These are phyloP conservation scores for Didymosphaeria variabile DNA, from an alignment of 2,329 filamentous ascomycete species.

Conservation along the genomic window DNA sequence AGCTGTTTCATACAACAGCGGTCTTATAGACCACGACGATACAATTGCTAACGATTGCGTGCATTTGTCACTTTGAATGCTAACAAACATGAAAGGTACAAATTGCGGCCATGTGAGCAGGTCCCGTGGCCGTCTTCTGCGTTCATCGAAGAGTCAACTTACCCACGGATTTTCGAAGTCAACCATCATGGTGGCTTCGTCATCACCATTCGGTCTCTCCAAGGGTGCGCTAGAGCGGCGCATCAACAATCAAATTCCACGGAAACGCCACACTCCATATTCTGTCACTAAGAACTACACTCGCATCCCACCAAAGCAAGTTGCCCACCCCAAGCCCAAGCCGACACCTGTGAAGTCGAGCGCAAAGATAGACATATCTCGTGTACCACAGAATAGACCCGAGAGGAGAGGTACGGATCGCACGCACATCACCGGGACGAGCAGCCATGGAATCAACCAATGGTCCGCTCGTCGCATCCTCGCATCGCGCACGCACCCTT, in stretches of 20 bases:
- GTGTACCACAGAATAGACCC: background rate
- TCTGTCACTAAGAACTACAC: background rate
- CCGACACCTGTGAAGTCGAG: background rate
- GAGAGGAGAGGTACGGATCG: constrained; percentile 14
- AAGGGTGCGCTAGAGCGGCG: constrained; percentile 13
- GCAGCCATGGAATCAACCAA: constrained; percentile 4
- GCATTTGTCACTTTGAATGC: background rate
- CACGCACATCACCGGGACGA: background rate
- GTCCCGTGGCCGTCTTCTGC: background rate
- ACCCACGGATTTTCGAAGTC: background rate
- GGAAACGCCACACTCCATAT: constrained; percentile 13
- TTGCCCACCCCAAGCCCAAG: constrained; percentile 2
- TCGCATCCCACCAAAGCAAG: constrained; percentile 1
- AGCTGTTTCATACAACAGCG: background rate
- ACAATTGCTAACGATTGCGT: background rate
- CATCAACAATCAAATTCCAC: constrained; percentile 15
- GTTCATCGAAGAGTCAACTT: background rate
- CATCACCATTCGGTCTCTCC: constrained; percentile 12
- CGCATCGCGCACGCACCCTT: constrained; percentile 12
- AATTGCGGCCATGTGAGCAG: background rate
- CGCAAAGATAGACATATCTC: background rate
- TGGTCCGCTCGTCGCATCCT: constrained; percentile 19
- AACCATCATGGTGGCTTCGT: constrained; percentile 2
- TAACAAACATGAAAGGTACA: background rate
- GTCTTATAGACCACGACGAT: background rate